These are phyloP conservation scores for Cyberlindnera mississippiensis DNA, from an alignment of 805 yeast genomes.

Conservation along the genomic window DNA sequence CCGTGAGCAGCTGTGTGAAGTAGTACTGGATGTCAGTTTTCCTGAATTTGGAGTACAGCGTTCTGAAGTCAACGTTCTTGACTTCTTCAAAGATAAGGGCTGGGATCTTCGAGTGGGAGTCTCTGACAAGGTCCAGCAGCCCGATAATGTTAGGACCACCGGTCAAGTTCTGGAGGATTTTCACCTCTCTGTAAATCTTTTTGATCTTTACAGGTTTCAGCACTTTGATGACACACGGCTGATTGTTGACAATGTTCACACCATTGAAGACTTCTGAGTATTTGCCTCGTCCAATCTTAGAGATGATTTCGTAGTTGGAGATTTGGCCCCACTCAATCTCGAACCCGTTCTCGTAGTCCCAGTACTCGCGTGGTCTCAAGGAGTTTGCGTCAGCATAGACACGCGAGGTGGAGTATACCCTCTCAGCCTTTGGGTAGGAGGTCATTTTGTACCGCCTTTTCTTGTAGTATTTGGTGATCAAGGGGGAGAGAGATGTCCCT, in stretches of 20 bases:
- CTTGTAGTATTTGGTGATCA: not conserved
- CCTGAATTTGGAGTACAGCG: conserved; percentile 73
- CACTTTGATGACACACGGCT: conserved; percentile 78
- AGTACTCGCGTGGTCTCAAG: conserved; percentile 64
- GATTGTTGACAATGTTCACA: conserved; percentile 57
- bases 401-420: conserved; percentile 44
- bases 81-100: conserved; percentile 84
- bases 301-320: conserved; percentile 67
- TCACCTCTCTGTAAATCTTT: conserved; percentile 86
- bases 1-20: conserved; percentile 74
- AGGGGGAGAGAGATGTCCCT: not conserved
- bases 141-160: conserved; percentile 82
- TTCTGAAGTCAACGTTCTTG: conserved; percentile 77
- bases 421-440: conserved; percentile 25
- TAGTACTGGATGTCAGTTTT: conserved; percentile 77
- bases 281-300: conserved; percentile 88
- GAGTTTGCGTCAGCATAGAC: conserved; percentile 77
- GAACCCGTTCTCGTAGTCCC: conserved; percentile 74
- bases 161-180: conserved; percentile 77
- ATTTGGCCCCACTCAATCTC: conserved; percentile 60
- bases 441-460: conserved; percentile 14
- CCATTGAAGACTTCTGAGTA: conserved; percentile 95
- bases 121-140: conserved; percentile 76
- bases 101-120: conserved; percentile 76
- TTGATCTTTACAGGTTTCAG: conserved; percentile 90